phyloP scores from a whole-genome alignment of 805 yeast species.

The Metschnikowia arizonensis region DNA sequence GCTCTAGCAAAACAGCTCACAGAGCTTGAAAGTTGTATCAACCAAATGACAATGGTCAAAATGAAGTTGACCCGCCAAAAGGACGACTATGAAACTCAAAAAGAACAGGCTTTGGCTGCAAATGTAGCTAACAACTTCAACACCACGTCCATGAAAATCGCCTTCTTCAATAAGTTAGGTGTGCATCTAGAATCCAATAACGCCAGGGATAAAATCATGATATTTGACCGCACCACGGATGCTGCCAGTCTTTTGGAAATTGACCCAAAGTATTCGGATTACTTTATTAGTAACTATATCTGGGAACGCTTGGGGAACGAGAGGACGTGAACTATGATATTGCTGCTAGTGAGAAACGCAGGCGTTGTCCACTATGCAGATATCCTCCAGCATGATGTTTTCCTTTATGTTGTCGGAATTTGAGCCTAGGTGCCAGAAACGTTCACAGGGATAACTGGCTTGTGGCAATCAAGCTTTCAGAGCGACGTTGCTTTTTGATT shows the following conservation, averaged over 20 bases:
- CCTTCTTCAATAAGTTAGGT: conserved; percentile 59
- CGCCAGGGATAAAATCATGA: conserved; percentile 39
- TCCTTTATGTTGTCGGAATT: too few species aligned
- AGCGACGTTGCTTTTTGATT: too few species aligned
- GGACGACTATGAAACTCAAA: conserved; percentile 32
- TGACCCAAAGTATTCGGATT: conserved; percentile 55
- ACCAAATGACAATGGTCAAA: conserved; percentile 27
- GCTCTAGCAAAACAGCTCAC: conserved; percentile 50
- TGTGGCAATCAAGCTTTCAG: too few species aligned
- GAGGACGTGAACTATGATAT: not conserved
- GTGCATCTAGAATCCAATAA: conserved; percentile 39
- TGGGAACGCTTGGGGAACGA: conserved; percentile 56
- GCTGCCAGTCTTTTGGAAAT: conserved; percentile 49
- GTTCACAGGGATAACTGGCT: too few species aligned
- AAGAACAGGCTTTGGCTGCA: conserved; percentile 28
- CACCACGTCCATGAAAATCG: conserved; percentile 49
- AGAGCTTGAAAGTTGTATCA: conserved; percentile 43
- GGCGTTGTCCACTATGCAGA: too few species aligned
- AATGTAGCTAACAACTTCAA: conserved; percentile 36
- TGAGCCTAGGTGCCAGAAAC: too few species aligned
- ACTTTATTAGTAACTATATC: conserved; percentile 67
- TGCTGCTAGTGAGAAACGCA: too few species aligned
- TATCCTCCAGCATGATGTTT: too few species aligned
- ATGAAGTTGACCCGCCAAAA: conserved; percentile 37
- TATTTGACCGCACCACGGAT: conserved; percentile 46